A percentile compares a stretch with the other conserved stretches of the same genome.
Evolutionary conservation across 2,329 filamentous ascomycete genomes (phyloP).

Genomic region (Pestalotiopsis fici): DNA sequence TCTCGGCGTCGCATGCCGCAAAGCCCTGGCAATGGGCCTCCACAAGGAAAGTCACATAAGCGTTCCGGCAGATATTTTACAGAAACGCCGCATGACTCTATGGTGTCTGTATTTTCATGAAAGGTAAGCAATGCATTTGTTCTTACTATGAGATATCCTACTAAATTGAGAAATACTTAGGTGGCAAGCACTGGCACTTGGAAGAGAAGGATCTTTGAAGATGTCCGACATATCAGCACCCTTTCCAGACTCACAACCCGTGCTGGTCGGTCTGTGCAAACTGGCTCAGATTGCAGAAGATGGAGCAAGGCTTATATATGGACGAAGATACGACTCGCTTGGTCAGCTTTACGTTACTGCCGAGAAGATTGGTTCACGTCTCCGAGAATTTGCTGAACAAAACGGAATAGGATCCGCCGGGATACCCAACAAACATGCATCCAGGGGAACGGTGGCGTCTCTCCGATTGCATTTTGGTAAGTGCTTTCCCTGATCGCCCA

Average conservation of each 20-base stretch:
- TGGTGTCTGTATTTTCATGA: slow-evolving; percentile 31
- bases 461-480: slow-evolving; percentile 18
- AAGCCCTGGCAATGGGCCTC: slow-evolving; percentile 28
- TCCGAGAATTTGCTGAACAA: slow-evolving; percentile 21
- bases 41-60: slow-evolving; percentile 22
- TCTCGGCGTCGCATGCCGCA: slow-evolving; percentile 25
- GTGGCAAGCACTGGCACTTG: slow-evolving; percentile 21
- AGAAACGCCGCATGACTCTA: slow-evolving; percentile 24
- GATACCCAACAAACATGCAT: neutral
- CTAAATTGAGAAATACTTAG: neutral
- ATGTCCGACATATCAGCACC: slow-evolving; percentile 23
- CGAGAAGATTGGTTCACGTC: slow-evolving; percentile 19
- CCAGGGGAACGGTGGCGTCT: slow-evolving; percentile 8
- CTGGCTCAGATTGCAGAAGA: slow-evolving; percentile 21
- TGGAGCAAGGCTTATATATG: slow-evolving; percentile 21
- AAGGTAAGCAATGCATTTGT: slow-evolving; percentile 13
- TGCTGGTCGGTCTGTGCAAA: slow-evolving; percentile 19
- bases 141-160: neutral
- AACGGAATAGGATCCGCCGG: slow-evolving; percentile 17
- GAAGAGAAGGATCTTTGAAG: slow-evolving; percentile 19
- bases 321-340: slow-evolving; percentile 24
- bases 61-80: slow-evolving; percentile 16
- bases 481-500: neutral
- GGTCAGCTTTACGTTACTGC: slow-evolving; percentile 24
- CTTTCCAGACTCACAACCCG: slow-evolving; percentile 18